Evolutionary conservation across 2,329 filamentous ascomycete genomes (phyloP), one percentile per base, ranked within the genome.

Genomic region (Cryphonectria japonica): DNA sequence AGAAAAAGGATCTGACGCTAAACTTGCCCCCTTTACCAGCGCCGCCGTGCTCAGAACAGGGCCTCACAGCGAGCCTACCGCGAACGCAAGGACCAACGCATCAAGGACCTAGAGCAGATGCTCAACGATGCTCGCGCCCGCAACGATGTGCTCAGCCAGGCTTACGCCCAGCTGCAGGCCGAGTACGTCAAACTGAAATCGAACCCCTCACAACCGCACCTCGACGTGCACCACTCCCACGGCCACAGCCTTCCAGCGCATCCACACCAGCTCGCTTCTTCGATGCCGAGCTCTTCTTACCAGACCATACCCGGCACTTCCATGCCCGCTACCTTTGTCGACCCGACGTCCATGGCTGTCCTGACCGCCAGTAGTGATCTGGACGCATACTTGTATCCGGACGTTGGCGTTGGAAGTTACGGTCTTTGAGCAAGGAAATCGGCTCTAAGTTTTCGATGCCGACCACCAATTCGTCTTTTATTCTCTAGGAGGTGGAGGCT

Each of bases 81-180:
- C 64, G 87, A 90, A 77, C 84, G 88, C 68, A 90, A 90, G 76
- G 88, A 91, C 76, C 88, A 90, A 77, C 86, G 89, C 73, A 90
- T 90, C 76, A 86, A 86, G 72, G 89, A 91, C 74, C 85, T 91
- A 29, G 89, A 91, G 77, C 77, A 82, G 50, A 84, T 88, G 75
- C 84, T 91, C 43, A 79, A 79, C 63, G 84, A 86, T 26, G 80
- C 88, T 66, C 85, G 85, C 73, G 83, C 86, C 34, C 86, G 85
- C 74, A 87, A 90, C 77, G 85, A 85, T 71, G 82, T 83, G 46
- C 84, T 91, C 68, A 84, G 84, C 73, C 82, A 84, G 67, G 87
- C 87, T 5, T 89, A 89, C 76, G 79, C 82, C 39, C 76, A 78
- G n/a, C 81, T 88, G 32, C 85, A 87, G 65, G 75, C 78, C 66